Percentiles rank a stretch among this genome's conserved stretches.
Conservation (phyloP, 768 basidiomycete genomes). For the Suillus lakei region DNA sequence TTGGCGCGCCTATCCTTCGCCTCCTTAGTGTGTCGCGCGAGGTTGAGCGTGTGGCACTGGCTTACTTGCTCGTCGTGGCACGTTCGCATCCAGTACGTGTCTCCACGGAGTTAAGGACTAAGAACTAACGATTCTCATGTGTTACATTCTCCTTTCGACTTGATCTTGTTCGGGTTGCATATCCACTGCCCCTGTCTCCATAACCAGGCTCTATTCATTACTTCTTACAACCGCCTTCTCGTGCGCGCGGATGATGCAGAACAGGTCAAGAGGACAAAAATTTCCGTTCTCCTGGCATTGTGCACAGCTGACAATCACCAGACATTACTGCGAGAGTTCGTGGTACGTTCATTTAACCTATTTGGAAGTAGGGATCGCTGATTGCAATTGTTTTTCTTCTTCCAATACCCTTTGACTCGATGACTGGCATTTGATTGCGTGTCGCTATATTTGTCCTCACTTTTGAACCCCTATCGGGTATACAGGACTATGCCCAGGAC, state of each 20-base stretch:
- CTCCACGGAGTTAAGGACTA: not conserved
- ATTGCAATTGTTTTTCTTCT: constrained; percentile 3
- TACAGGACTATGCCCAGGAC: constrained; percentile 83
- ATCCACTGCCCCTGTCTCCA: too few relatives aligned
- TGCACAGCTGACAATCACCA: constrained; percentile 70
- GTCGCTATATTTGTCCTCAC: not conserved
- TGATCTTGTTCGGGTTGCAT: not conserved
- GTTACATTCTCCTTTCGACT: constrained; percentile 42
- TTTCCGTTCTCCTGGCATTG: constrained; percentile 71
- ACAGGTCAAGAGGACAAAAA: constrained; percentile 74
- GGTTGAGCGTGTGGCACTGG: constrained; percentile 74
- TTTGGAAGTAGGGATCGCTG: not conserved
- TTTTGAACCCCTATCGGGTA: not conserved
- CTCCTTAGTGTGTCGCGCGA: constrained; percentile 73
- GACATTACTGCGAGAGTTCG: constrained; percentile 79
- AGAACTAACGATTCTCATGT: not conserved
- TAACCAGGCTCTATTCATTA: constrained; percentile 52
- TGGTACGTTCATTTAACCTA: constrained; percentile 53
- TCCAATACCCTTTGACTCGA: not conserved
- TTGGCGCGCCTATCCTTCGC: constrained; percentile 75
- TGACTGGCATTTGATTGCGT: not conserved
- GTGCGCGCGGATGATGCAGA: constrained; percentile 69
- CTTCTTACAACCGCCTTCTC: constrained; percentile 67
- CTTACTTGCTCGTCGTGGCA: constrained; percentile 71
- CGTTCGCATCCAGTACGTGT: constrained; percentile 65